A percentile compares a stretch with the other conserved stretches of the same genome.
phyloP scores from a whole-genome alignment of 176 grass and related monocot species.

The Bolboschoenus planiculmis region DNA sequence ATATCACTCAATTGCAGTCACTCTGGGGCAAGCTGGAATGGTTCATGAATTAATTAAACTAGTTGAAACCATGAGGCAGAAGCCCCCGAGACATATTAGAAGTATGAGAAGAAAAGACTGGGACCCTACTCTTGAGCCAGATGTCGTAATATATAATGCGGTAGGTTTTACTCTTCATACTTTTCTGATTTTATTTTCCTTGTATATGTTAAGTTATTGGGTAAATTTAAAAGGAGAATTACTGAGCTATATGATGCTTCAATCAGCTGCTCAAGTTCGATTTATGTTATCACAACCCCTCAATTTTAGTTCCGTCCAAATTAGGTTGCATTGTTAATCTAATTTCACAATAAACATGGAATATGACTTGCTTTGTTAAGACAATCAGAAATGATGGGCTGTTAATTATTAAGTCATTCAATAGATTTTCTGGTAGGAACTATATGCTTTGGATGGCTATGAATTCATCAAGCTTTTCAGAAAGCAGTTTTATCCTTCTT shows the following conservation, averaged over 20 bases:
- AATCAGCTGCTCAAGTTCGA: neutral
- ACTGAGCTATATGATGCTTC: neutral
- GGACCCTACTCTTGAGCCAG: slow-evolving; percentile 80
- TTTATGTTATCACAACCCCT: neutral
- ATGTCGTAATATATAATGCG: slow-evolving; percentile 79
- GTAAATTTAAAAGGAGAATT: neutral
- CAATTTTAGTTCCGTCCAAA: neutral
- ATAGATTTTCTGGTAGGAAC: neutral
- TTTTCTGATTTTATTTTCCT: neutral
- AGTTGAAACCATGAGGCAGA: slow-evolving; percentile 65
- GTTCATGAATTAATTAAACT: slow-evolving; percentile 67
- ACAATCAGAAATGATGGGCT: neutral
- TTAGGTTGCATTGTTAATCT: neutral
- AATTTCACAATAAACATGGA: neutral
- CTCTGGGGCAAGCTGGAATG: slow-evolving; percentile 85
- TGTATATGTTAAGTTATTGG: neutral
- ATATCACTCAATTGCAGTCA: slow-evolving; percentile 81
- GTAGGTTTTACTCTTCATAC: slow-evolving; percentile 28
- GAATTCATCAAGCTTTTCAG: neutral
- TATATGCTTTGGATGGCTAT: neutral
- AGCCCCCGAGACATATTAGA: slow-evolving; percentile 53
- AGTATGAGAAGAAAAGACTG: slow-evolving; percentile 55
- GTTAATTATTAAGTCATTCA: neutral
- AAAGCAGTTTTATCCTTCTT: neutral
- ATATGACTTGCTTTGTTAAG: neutral